Conservation (phyloP, 148 eudicot genomes). For the Chenopodium suecicum region DNA sequence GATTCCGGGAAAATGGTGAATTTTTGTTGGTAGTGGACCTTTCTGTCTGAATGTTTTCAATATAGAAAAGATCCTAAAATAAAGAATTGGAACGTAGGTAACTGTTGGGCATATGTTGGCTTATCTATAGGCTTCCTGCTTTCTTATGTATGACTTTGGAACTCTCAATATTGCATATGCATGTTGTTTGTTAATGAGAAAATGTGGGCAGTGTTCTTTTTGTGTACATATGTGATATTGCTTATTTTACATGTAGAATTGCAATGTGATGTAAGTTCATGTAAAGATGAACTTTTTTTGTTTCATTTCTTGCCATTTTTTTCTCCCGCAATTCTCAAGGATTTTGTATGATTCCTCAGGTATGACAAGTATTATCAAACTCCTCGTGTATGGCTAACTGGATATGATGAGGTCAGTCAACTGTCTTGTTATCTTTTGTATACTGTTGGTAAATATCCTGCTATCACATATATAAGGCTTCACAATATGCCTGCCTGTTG, state of each 20-base stretch:
- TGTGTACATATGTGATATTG: background rate
- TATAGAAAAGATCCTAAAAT: background rate
- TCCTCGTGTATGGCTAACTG: slow-evolving; percentile 99
- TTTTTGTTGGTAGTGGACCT: background rate
- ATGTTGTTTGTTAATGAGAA: background rate
- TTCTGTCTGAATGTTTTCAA: background rate
- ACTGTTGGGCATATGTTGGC: background rate
- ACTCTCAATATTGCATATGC: background rate
- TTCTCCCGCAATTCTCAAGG: background rate
- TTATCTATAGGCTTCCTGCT: background rate
- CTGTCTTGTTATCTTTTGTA: background rate
- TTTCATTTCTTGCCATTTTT: background rate
- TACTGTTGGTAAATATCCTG: background rate
- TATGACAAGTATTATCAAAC: slow-evolving; percentile 98
- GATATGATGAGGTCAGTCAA: slow-evolving; percentile 91
- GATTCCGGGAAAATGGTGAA: background rate
- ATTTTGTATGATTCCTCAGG: slow-evolving; percentile 36
- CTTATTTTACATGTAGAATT: background rate
- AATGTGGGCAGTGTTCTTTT: background rate
- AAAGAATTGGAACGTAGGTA: background rate
- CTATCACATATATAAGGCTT: background rate
- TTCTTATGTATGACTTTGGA: background rate
- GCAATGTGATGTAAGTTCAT: background rate
- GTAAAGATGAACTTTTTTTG: background rate
- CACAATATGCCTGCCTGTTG: no score